A percentile compares a stretch with the other conserved stretches of the same genome.
Conservation (phyloP, 1,139 yeast species). For the Lodderomyces beijingensis region DNA sequence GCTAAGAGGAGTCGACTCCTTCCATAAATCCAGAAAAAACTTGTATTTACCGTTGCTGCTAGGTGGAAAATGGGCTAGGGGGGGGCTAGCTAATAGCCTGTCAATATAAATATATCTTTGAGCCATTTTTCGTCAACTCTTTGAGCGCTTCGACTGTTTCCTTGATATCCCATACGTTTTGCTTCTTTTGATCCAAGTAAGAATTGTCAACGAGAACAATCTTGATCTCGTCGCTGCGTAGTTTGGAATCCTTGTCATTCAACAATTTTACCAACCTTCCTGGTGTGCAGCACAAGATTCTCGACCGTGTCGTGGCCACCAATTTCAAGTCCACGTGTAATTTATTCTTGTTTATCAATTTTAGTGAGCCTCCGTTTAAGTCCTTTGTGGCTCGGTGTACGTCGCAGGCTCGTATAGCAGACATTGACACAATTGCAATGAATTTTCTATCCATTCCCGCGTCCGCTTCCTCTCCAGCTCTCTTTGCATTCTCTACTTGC, state of each 20-base stretch:
- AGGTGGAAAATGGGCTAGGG: conserved; percentile 2
- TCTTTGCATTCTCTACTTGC: conserved; percentile 20
- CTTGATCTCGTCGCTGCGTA: conserved; percentile 45
- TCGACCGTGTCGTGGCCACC: conserved; percentile 44
- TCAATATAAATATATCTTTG: conserved; percentile 49
- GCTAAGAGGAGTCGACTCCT: conserved; percentile 23
- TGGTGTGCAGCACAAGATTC: conserved; percentile 63
- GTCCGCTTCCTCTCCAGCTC: conserved; percentile 9
- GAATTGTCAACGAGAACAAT: conserved; percentile 61
- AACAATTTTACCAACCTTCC: conserved; percentile 55
- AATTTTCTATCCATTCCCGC: conserved; percentile 34
- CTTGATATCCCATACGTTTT: conserved; percentile 58
- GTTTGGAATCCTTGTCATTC: conserved; percentile 32
- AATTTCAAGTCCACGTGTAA: conserved; percentile 53
- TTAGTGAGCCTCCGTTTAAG: conserved; percentile 54
- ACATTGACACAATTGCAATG: conserved; percentile 58
- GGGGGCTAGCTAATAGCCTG: no score
- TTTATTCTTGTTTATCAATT: conserved; percentile 65
- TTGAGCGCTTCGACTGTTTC: conserved; percentile 43
- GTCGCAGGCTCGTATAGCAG: conserved; percentile 74
- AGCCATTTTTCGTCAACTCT: conserved; percentile 36
- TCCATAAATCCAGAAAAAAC: conserved; percentile 27
- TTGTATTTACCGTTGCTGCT: conserved; percentile 35
- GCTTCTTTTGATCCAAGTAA: conserved; percentile 58
- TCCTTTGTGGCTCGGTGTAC: conserved; percentile 57